phyloP scores from a whole-genome alignment of 176 grass and related monocot genomes.

The Canna indica region DNA sequence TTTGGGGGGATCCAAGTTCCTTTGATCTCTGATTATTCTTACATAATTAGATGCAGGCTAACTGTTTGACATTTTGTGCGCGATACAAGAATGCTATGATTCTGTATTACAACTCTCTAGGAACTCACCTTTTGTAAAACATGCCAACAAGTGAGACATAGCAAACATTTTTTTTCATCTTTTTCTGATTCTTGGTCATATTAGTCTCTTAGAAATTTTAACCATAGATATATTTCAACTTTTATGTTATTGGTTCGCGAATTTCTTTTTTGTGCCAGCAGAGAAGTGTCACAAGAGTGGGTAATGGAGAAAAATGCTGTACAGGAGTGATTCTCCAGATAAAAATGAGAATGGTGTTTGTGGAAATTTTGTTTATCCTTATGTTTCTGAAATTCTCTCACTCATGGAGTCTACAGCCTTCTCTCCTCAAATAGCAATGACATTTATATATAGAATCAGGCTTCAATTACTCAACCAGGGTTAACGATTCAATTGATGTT shows the following conservation, averaged over 20 bases:
- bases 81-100: background rate
- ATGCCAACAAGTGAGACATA: too few species aligned
- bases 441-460: too few species aligned
- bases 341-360: background rate
- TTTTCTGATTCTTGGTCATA: background rate
- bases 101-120: background rate
- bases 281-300: background rate
- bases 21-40: background rate
- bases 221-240: too few species aligned
- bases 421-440: too few species aligned
- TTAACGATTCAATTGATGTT: too few species aligned
- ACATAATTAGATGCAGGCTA: background rate
- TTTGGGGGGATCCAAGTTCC: background rate
- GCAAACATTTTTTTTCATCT: too few species aligned
- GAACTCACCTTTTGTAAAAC: background rate
- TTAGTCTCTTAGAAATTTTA: background rate
- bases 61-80: background rate
- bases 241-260: too few species aligned
- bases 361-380: too few species aligned
- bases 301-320: background rate
- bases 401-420: too few species aligned
- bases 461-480: too few species aligned
- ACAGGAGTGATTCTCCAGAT: too few species aligned
- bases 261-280: background rate
- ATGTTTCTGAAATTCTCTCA: too few species aligned